Conservation (phyloP, 148 eudicot species). For the Camellia japonica region DNA sequence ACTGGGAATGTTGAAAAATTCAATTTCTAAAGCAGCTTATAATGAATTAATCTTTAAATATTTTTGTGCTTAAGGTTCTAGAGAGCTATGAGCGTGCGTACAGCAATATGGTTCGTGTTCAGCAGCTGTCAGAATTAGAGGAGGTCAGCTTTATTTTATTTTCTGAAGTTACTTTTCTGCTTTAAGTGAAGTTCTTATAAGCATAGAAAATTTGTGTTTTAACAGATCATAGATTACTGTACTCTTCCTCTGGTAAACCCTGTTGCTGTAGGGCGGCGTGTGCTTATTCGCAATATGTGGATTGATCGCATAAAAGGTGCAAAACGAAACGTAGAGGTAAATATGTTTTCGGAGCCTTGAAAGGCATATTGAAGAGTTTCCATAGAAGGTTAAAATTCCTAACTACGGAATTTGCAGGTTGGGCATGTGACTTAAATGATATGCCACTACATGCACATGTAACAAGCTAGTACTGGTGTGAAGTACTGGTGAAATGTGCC, state of each 20-base stretch:
- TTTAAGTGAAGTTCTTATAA: constrained; percentile 6
- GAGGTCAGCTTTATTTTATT: constrained; percentile 49
- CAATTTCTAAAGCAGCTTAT: not conserved
- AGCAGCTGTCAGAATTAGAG: constrained; percentile 93
- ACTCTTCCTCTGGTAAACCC: constrained; percentile 72
- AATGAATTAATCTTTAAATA: not conserved
- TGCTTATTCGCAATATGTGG: constrained; percentile 96
- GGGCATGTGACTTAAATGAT: no score
- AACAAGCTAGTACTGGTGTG: no score
- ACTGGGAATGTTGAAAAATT: no score
- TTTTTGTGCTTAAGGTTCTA: constrained; percentile 54
- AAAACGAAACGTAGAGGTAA: constrained; percentile 92
- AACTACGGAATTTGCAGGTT: no score
- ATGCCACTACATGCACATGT: no score
- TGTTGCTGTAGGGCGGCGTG: constrained; percentile 87
- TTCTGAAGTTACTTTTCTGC: constrained; percentile 1
- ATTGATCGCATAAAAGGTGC: constrained; percentile 90
- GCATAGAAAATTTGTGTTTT: not conserved
- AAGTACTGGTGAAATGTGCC: no score
- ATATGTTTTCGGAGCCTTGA: not conserved
- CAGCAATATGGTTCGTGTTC: constrained; percentile 98
- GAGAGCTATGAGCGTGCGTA: constrained; percentile 99
- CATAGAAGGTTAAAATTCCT: no score
- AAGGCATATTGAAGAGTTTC: no score
- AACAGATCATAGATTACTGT: constrained; percentile 91